Base-by-base conservation (phyloP, 2,329 filamentous ascomycete species). In the Fusarium sp. region DNA sequence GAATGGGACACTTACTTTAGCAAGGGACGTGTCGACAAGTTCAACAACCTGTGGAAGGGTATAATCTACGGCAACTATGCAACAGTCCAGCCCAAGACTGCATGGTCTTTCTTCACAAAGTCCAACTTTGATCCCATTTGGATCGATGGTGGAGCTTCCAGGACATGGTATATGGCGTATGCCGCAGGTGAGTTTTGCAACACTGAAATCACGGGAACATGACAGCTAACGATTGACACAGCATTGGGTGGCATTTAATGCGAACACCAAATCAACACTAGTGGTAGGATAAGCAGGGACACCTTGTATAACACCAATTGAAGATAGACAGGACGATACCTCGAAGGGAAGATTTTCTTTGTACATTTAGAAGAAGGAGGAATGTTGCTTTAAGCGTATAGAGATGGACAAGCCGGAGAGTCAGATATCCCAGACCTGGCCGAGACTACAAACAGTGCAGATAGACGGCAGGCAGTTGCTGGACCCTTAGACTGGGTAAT, bases 1-100 rank as follows among this genome's bases (percentile, higher is more conserved):
- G 95, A 97, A 79, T 97, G 94, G 94, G 83, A 91, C 46, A 85
- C 87, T 3, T 93, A 91, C 76, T 98, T 98, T 79, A 86, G 86
- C 55, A 83, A 88, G 24, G 89, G 89, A 1, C 86, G 91, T 12
- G 88, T 88, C 2, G 87, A 92, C 57, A 78, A 83, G 1, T 88
- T 94, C 7, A 80, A 83, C 10, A 92, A 92, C 45, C 93, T 93
- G 1, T 98, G 96, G 96, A 92, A 88, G 77, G 93, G 95, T 1
- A 88, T 98, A 20, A 79, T 98, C 37, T 93, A 91, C 75, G 93
- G 90, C 24, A 98, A 97, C 78, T 86, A 93, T 45, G 94, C 93
- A 1, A 89, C 94, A 10, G 84, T 94, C 42, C 88, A 97, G 77
- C 89, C 95, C 0, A 80, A 79, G 55, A 81, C 86, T 9, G 89